Base-by-base conservation (phyloP, 2,329 filamentous ascomycete genomes). In the Venturia nashicola region DNA sequence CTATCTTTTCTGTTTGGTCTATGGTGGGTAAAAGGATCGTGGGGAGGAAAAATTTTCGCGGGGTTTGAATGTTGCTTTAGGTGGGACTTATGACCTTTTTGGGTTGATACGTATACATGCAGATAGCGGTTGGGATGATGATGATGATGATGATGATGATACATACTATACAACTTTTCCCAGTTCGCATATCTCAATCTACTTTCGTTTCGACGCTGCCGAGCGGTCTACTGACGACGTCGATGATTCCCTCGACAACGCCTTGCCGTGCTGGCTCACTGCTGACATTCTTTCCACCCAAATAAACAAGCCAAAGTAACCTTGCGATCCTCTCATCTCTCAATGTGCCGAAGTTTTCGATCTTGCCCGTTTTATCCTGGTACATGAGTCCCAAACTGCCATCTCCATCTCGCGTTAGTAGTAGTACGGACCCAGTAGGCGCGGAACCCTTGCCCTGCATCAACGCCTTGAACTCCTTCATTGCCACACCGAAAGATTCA, bases 201-300 rank as follows among this genome's bases (percentile, higher is more conserved):
- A 96, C 89, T 77, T 90, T 90, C 43, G 90, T 83, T 61, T 90
- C 89, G 1, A 96, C 87, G 0, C 90, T 96, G 0, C 92, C 93
- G 18, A 96, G 84, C 0, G 94, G 94, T 67, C 93, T 79, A 75
- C 91, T 89, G 1, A 94, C 91, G 76, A 97, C 89, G 68, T 87
- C 87, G 80, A 97, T 87, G 66, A 96, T 83, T 0, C 94, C 94
- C 59, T 95, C 86, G 3, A 96, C 88, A 61, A 99, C 88, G 69
- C 83, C 95, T 75, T 85, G 81, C 68, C 93, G 83, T 18, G 91
- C 90, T 2, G 82, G 80, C 74, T 96, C 91, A 67, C 90, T 95
- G 39, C 91, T 91, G 11, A 97, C 91, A 70, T 86, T 91, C 73
- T 85, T 88, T 0, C 94, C 94, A 5, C 85, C 90, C 40, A 99